These are phyloP conservation scores for Fimicolochytrium jonesii DNA, from an alignment of 192 early-diverging fungal species.

Conservation along the genomic window DNA sequence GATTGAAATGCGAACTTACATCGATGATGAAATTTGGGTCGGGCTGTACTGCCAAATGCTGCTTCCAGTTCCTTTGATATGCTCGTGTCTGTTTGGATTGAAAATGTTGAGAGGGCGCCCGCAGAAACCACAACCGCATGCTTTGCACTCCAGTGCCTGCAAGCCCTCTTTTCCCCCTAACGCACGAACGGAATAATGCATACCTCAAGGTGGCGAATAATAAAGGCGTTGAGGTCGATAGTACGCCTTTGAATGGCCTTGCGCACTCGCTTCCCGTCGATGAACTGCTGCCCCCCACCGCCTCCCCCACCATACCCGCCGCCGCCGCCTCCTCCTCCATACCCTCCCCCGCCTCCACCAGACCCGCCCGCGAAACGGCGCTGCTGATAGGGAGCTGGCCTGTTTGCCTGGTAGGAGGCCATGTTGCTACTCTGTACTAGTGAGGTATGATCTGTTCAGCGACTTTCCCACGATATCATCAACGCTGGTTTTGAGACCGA, in stretches of 20 bases:
- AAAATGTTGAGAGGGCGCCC: too few relatives aligned
- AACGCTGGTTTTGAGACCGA: too few relatives aligned
- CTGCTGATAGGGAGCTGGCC: too few relatives aligned
- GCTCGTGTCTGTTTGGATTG: conserved; percentile 55
- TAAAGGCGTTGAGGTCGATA: conserved; percentile 85
- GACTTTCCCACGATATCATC: too few relatives aligned
- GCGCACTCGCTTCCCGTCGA: conserved; percentile 76
- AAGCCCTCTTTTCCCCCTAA: background rate
- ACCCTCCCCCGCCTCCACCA: too few relatives aligned
- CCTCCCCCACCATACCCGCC: background rate
- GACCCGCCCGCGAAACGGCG: too few relatives aligned
- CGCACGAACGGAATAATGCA: too few relatives aligned
- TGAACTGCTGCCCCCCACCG: background rate
- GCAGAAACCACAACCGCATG: too few relatives aligned
- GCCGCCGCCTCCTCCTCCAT: background rate
- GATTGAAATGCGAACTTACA: too few relatives aligned
- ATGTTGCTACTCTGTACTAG: too few relatives aligned
- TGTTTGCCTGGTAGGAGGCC: too few relatives aligned
- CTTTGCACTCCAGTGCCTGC: background rate
- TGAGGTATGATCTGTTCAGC: too few relatives aligned
- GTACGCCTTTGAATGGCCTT: conserved; percentile 90
- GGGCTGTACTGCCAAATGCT: conserved; percentile 57
- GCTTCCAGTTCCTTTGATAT: conserved; percentile 50
- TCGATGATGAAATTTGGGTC: conserved; percentile 71
- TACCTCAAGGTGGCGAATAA: conserved; percentile 75